Evolutionary conservation across 306 rosid species (phyloP).

Genomic region (Lathyrus sativus): DNA sequence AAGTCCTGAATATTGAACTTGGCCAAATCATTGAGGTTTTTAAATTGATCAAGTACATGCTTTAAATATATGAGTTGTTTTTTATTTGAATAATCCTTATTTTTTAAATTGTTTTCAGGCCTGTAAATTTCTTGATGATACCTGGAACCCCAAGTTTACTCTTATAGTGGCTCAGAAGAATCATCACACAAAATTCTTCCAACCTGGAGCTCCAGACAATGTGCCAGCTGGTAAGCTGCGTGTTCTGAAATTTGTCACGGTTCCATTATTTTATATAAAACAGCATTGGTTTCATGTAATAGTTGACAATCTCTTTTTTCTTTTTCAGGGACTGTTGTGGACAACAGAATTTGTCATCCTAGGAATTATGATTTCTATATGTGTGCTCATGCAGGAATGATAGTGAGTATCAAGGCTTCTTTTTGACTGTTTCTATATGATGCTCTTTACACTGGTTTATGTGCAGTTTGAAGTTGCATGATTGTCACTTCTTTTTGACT

Average conservation of each 20-base stretch:
- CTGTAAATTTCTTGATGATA: constrained; percentile 82
- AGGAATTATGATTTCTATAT: constrained; percentile 82
- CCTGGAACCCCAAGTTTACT: constrained; percentile 78
- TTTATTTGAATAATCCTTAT: background rate
- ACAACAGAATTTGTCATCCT: constrained; percentile 86
- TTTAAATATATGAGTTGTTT: background rate
- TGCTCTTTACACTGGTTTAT: background rate
- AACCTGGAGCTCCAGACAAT: constrained; percentile 68
- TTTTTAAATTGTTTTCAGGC: constrained; percentile 45
- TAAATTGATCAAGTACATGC: background rate
- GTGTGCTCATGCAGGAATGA: constrained; percentile 98
- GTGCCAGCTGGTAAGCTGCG: constrained; percentile 73
- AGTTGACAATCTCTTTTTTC: background rate
- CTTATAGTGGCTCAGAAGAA: constrained; percentile 92
- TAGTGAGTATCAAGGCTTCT: constrained; percentile 50
- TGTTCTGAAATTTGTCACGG: background rate
- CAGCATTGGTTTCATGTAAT: background rate
- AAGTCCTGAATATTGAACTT: constrained; percentile 80
- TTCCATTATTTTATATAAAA: background rate
- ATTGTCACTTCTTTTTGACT: too few species aligned
- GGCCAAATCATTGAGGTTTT: constrained; percentile 79
- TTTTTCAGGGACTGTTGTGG: constrained; percentile 81
- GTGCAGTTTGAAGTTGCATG: background rate
- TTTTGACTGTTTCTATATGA: background rate
- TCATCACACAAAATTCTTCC: constrained; percentile 92